phyloP scores from a whole-genome alignment of 2,329 filamentous ascomycete species.

The Exophiala dermatitidis region DNA sequence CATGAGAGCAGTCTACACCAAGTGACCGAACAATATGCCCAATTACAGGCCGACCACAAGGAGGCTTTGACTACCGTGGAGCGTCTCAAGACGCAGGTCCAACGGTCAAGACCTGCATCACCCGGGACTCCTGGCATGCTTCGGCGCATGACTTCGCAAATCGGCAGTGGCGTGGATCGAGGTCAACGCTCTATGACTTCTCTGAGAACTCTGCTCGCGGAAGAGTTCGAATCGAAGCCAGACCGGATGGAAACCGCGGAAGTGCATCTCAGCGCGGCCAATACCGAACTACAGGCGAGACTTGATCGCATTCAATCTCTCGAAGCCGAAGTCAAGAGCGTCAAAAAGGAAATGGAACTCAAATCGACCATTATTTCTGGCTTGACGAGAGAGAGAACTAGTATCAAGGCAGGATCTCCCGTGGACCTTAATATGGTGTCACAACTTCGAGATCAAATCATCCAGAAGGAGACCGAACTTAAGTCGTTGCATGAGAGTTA shows the following conservation, averaged over 20 bases:
- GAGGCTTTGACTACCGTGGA: constrained; percentile 80
- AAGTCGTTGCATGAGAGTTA: constrained; percentile 65
- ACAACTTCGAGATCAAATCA: constrained; percentile 77
- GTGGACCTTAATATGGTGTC: constrained; percentile 89
- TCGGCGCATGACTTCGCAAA: constrained; percentile 87
- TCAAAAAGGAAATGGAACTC: constrained; percentile 92
- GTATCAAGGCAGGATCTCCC: constrained; percentile 69
- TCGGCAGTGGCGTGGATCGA: constrained; percentile 76
- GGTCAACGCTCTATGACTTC: constrained; percentile 87
- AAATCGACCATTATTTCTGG: constrained; percentile 96
- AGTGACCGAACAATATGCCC: constrained; percentile 70
- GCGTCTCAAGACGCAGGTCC: constrained; percentile 78
- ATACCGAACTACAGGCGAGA: constrained; percentile 81
- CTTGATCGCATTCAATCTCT: constrained; percentile 86
- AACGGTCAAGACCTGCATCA: constrained; percentile 56
- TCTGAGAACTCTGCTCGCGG: constrained; percentile 76
- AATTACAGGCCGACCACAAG: constrained; percentile 74
- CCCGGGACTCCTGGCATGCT: constrained; percentile 59
- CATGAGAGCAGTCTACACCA: constrained; percentile 68
- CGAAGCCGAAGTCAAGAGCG: constrained; percentile 71
- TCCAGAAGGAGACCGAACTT: constrained; percentile 77
- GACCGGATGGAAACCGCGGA: constrained; percentile 91
- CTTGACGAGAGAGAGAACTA: constrained; percentile 84
- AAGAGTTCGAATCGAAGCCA: constrained; percentile 74
- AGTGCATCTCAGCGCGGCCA: constrained; percentile 79